These are phyloP conservation scores for Fusarium neocosmosporiellum DNA, from an alignment of 2,329 filamentous ascomycete genomes.

Conservation along the genomic window DNA sequence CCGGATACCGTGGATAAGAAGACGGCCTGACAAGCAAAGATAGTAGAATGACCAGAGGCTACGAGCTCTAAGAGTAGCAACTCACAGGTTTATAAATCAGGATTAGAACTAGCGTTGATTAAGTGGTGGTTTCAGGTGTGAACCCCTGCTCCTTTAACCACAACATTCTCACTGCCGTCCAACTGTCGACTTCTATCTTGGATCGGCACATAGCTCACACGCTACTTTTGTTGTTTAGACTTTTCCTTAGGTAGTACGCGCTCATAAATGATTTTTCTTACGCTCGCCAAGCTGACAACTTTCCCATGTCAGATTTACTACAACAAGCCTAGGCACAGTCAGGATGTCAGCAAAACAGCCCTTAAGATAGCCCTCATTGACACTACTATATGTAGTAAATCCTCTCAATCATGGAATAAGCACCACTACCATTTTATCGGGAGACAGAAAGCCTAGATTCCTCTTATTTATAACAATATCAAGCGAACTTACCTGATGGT, in stretches of 20 bases:
- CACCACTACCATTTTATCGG: no score
- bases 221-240: not conserved
- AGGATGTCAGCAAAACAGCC: not conserved
- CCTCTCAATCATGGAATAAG: no score
- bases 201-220: not conserved
- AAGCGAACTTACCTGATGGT: not conserved
- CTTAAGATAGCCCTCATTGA: not conserved
- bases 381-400: no score
- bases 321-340: not conserved
- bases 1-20: not conserved
- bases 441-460: no score
- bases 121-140: not conserved
- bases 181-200: no score
- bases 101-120: not conserved
- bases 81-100: not conserved
- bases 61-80: not conserved
- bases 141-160: not conserved
- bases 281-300: accelerated
- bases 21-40: not conserved
- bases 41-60: not conserved
- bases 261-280: not conserved
- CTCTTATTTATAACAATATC: no score
- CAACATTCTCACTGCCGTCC: not conserved
- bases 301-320: not conserved
- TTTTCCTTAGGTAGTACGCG: accelerated